Evolutionary conservation across 768 basidiomycete genomes (phyloP).

Genomic region (Mycena leptocephala): DNA sequence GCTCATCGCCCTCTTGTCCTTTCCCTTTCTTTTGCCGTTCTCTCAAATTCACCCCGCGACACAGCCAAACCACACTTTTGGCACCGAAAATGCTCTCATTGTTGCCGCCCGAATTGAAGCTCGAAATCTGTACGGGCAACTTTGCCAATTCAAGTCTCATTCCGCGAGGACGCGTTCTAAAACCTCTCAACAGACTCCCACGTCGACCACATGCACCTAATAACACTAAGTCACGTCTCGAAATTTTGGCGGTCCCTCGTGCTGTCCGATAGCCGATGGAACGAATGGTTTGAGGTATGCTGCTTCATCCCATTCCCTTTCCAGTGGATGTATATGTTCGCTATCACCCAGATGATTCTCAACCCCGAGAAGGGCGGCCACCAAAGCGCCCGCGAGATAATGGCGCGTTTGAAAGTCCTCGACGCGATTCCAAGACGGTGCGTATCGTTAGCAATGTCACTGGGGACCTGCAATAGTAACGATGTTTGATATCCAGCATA

Average conservation of each 20-base stretch:
- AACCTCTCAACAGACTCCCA: neutral
- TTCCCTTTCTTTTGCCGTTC: too few species aligned
- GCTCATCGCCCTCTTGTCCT: too few species aligned
- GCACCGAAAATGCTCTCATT: neutral
- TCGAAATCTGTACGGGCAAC: neutral
- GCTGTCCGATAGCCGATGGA: neutral
- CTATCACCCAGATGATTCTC: neutral
- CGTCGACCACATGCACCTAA: neutral
- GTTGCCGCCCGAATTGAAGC: neutral
- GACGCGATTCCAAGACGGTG: slow-evolving; percentile 5
- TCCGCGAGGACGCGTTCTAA: neutral
- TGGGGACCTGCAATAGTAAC: neutral
- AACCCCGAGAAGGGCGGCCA: neutral
- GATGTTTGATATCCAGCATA: neutral
- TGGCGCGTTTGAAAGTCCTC: neutral
- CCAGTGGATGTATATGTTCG: neutral
- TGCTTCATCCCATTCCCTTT: neutral
- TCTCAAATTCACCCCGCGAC: too few species aligned
- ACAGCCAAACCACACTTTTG: too few species aligned
- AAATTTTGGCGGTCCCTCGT: neutral
- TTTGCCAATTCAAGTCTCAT: neutral
- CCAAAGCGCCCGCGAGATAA: neutral
- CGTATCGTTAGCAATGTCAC: neutral
- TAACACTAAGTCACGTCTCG: neutral
- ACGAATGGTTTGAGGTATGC: slow-evolving; percentile 7